These are phyloP conservation scores for Bassia scoparia DNA, from an alignment of 148 eudicot species.

Conservation along the genomic window DNA sequence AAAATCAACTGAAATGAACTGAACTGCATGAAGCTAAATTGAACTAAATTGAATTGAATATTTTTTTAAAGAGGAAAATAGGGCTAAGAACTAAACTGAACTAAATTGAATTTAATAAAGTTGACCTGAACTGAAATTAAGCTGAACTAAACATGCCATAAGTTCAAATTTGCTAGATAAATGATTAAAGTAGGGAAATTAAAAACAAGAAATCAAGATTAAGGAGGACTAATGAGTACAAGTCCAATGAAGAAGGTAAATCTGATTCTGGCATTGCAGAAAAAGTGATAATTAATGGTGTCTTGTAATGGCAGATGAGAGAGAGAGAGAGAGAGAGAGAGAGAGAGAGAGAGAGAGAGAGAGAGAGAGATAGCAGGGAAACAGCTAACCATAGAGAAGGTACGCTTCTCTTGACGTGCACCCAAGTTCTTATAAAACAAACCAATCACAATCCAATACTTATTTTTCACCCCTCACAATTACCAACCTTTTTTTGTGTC, in stretches of 20 bases:
- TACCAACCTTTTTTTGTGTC: too few species aligned
- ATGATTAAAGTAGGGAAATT: too few species aligned
- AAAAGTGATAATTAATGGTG: slow-evolving; percentile 15
- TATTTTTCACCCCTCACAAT: background rate
- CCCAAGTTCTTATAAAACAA: slow-evolving; percentile 8
- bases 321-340: background rate
- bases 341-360: background rate
- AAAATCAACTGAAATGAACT: too few species aligned
- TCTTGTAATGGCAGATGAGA: slow-evolving; percentile 10
- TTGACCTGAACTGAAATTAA: too few species aligned
- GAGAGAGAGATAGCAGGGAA: background rate
- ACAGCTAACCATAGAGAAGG: slow-evolving; percentile 10
- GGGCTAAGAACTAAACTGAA: too few species aligned
- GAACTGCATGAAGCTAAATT: too few species aligned
- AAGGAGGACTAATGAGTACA: background rate
- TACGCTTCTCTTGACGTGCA: slow-evolving; percentile 13
- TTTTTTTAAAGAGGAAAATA: too few species aligned
- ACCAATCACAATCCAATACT: background rate
- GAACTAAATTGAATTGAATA: too few species aligned
- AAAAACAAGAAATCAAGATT: background rate
- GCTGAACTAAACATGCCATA: too few species aligned
- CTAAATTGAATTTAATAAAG: too few species aligned
- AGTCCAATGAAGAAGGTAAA: background rate
- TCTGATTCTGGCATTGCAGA: background rate
- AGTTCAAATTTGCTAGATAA: too few species aligned